Percentiles rank a stretch among this genome's conserved stretches.
phyloP scores from a whole-genome alignment of 805 yeast species.

The Nakazawaea sp. region DNA sequence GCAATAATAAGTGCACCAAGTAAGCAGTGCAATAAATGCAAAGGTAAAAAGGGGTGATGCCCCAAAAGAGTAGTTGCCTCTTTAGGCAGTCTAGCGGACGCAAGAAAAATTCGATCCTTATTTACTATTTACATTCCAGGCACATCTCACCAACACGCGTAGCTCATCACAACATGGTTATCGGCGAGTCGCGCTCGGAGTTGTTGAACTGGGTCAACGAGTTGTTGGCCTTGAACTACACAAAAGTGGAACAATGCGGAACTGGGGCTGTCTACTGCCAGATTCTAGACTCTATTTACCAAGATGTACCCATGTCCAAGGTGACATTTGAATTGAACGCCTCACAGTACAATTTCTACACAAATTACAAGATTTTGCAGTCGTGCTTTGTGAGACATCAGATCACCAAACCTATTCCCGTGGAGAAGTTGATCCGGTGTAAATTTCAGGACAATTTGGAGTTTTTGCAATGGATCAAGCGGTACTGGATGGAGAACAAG shows the following conservation, averaged over 20 bases:
- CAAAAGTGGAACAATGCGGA: slow-evolving; percentile 90
- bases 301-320: slow-evolving; percentile 74
- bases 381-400: slow-evolving; percentile 65
- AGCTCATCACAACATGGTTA: slow-evolving; percentile 6
- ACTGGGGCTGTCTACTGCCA: slow-evolving; percentile 95
- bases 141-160: too few species aligned
- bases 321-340: slow-evolving; percentile 65
- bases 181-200: slow-evolving; percentile 80
- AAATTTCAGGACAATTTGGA: slow-evolving; percentile 91
- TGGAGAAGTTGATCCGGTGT: slow-evolving; percentile 78
- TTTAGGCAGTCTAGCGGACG: too few species aligned
- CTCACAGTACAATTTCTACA: slow-evolving; percentile 64
- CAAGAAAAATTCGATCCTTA: too few species aligned
- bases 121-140: too few species aligned
- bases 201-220: slow-evolving; percentile 80
- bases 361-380: slow-evolving; percentile 84
- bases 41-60: too few species aligned
- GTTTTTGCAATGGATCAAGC: slow-evolving; percentile 87
- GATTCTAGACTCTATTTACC: slow-evolving; percentile 76
- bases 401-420: slow-evolving; percentile 70
- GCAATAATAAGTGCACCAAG: too few species aligned
- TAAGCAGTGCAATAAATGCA: too few species aligned
- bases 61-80: background rate
- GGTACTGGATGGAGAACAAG: slow-evolving; percentile 72
- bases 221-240: slow-evolving; percentile 54